Evolutionary conservation across 352 stramenopile species (phyloP).

Genomic region (Globisporangium solare): DNA sequence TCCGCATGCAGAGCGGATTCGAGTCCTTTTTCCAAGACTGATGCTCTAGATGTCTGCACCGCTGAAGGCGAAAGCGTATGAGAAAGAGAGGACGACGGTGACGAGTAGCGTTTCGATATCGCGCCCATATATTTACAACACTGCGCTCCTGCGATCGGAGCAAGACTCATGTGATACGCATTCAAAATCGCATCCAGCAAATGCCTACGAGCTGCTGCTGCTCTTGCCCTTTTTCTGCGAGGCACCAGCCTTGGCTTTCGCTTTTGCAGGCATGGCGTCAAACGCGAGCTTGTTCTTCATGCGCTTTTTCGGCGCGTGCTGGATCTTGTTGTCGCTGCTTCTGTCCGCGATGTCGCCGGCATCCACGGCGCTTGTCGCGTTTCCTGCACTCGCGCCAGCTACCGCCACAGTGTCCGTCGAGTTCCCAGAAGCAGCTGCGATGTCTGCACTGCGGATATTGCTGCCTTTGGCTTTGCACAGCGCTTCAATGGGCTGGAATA

Average conservation of each 20-base stretch:
- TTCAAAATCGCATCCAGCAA: too few relatives aligned
- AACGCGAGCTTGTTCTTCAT: conserved; percentile 12
- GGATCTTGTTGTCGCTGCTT: conserved; percentile 8
- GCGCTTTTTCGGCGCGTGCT: conserved; percentile 9
- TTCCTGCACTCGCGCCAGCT: neutral
- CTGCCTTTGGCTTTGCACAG: neutral
- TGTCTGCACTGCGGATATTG: neutral
- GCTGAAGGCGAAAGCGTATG: too few relatives aligned
- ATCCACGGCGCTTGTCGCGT: neutral
- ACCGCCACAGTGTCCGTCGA: neutral
- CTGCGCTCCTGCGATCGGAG: too few relatives aligned
- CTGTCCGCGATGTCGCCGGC: neutral
- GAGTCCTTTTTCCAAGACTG: too few relatives aligned
- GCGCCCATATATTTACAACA: too few relatives aligned
- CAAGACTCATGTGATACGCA: too few relatives aligned
- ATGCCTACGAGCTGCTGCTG: too few relatives aligned
- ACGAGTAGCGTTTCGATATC: too few relatives aligned
- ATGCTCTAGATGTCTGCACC: too few relatives aligned
- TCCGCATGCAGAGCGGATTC: too few relatives aligned
- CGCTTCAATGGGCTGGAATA: neutral
- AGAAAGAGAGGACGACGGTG: too few relatives aligned
- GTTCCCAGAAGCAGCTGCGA: neutral
- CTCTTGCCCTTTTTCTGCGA: too few relatives aligned
- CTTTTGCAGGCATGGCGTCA: neutral
- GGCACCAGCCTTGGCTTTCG: neutral